Percentiles rank a stretch among this genome's conserved stretches.
Conservation (phyloP, 225 moss, liverwort and hornwort species). For the Marchantia polymorpha region DNA sequence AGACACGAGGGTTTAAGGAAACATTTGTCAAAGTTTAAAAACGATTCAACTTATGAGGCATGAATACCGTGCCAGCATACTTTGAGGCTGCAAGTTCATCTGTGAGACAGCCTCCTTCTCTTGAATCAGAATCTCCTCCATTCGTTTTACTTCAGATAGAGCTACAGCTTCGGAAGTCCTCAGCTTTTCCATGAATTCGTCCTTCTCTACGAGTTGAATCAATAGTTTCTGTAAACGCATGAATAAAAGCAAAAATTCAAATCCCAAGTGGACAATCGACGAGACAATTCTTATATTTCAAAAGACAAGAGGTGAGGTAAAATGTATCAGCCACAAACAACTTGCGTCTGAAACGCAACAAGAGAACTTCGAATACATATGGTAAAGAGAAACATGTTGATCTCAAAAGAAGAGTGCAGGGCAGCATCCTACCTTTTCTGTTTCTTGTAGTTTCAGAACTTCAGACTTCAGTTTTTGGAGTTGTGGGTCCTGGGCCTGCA, state of each 20-base stretch:
- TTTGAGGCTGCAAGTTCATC: slow-evolving; percentile 54
- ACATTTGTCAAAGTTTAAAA: not conserved
- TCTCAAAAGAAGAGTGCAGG: too few species aligned
- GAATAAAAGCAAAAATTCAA: not conserved
- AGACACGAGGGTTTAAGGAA: too few species aligned
- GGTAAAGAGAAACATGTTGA: not conserved
- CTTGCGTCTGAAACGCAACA: not conserved
- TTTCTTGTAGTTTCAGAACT: slow-evolving; percentile 27
- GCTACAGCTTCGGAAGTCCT: slow-evolving; percentile 51
- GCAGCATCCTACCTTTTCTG: slow-evolving; percentile 33
- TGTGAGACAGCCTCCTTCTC: slow-evolving; percentile 49
- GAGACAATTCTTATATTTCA: not conserved
- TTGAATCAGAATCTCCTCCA: slow-evolving; percentile 50
- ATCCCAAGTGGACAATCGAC: not conserved
- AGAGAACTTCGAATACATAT: not conserved
- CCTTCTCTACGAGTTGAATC: slow-evolving; percentile 40
- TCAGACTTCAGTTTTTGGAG: slow-evolving; percentile 34
- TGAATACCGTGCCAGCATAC: slow-evolving; percentile 47
- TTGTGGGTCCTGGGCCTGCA: slow-evolving; percentile 18
- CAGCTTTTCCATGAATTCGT: slow-evolving; percentile 32
- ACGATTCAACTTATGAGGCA: slow-evolving; percentile 18
- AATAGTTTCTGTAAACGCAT: slow-evolving; percentile 38
- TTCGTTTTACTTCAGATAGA: slow-evolving; percentile 54
- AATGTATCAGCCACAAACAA: not conserved
- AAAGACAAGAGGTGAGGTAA: not conserved